Evolutionary conservation across 2,329 filamentous ascomycete genomes (phyloP).

Genomic region (Colletotrichum navitas): DNA sequence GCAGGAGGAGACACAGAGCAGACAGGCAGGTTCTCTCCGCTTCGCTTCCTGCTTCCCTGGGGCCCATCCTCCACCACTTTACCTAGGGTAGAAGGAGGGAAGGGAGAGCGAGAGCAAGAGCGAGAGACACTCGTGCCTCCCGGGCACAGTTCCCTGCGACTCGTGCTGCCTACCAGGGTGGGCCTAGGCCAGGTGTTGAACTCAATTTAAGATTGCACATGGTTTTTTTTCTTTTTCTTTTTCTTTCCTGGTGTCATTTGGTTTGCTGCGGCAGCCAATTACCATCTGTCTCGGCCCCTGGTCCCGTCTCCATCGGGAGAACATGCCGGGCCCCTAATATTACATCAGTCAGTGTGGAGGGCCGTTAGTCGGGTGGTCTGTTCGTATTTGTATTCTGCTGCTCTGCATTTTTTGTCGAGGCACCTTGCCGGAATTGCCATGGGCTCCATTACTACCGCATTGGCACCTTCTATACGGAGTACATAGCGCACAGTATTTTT

Average conservation of each 20-base stretch:
- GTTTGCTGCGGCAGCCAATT: constrained; percentile 9
- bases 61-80: background rate
- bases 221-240: constrained; percentile 1
- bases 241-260: constrained; percentile 1
- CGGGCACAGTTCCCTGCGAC: constrained; percentile 19
- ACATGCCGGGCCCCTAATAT: constrained; percentile 25
- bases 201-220: constrained; percentile 34
- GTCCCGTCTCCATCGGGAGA: constrained; percentile 25
- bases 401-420: constrained; percentile 28
- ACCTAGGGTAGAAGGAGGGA: background rate
- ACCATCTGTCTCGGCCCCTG: constrained; percentile 15
- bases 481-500: constrained; percentile 1
- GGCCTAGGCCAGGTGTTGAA: constrained; percentile 32
- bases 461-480: constrained; percentile 8
- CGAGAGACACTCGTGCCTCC: background rate
- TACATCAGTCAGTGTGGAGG: constrained; percentile 40
- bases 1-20: constrained; percentile 2
- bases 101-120: constrained; percentile 26
- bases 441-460: constrained; percentile 15
- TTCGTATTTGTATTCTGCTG: constrained; percentile 26
- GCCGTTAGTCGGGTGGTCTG: constrained; percentile 37
- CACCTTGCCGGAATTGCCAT: constrained; percentile 23
- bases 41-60: constrained; percentile 9
- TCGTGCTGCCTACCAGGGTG: constrained; percentile 32
- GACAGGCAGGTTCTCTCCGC: background rate